Conservation (phyloP, 2,329 filamentous ascomycete species). For the Exophiala alcalophila region DNA sequence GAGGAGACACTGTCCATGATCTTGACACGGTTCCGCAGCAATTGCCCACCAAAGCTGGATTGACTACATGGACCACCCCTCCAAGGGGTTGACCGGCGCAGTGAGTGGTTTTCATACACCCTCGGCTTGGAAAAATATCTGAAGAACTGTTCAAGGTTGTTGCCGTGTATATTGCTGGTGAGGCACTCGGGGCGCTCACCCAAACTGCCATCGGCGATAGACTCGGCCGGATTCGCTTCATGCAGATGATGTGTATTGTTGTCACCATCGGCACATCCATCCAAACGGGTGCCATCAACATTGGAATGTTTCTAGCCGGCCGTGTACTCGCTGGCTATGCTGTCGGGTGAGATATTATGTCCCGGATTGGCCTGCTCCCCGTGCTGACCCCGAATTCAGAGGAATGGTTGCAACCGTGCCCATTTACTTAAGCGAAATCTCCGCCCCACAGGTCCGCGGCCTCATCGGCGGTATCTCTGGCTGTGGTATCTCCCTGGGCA, state of each 20-base stretch:
- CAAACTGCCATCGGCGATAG: slow-evolving; percentile 56
- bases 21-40: slow-evolving; percentile 35
- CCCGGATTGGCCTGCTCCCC: slow-evolving; percentile 55
- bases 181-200: slow-evolving; percentile 53
- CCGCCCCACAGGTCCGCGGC: slow-evolving; percentile 63
- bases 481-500: slow-evolving; percentile 76
- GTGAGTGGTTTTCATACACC: slow-evolving; percentile 33
- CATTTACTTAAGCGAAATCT: slow-evolving; percentile 35
- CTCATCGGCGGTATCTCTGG: slow-evolving; percentile 77
- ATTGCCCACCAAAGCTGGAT: slow-evolving; percentile 61
- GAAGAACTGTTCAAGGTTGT: slow-evolving; percentile 44
- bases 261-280: slow-evolving; percentile 68
- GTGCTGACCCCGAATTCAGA: slow-evolving; percentile 3
- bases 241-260: slow-evolving; percentile 60
- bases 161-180: slow-evolving; percentile 59
- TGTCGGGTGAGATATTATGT: slow-evolving; percentile 85
- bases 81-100: slow-evolving; percentile 54
- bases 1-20: slow-evolving; percentile 5
- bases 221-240: slow-evolving; percentile 52
- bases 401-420: slow-evolving; percentile 30
- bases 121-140: not conserved
- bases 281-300: slow-evolving; percentile 57
- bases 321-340: slow-evolving; percentile 72
- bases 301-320: slow-evolving; percentile 66
- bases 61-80: slow-evolving; percentile 57